Base-by-base conservation (phyloP, 495 filamentous ascomycete species). In the Lophiotrema nucula region DNA sequence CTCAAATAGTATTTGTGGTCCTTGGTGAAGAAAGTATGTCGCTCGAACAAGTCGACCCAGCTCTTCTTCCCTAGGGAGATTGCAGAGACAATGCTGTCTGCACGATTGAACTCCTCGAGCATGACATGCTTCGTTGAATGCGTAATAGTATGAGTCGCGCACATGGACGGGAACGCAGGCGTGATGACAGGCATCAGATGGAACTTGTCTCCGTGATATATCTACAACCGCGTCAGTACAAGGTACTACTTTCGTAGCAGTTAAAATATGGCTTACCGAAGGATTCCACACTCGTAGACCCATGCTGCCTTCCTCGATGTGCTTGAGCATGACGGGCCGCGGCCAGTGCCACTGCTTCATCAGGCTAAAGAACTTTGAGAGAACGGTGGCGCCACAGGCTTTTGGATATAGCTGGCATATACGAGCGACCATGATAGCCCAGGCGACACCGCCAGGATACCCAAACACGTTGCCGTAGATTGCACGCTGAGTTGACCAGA, bases 321-420 rank as follows among this genome's bases (percentile, higher is more conserved):
- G 75, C 74, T 97, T 96, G 28, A 97, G 76, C 55, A 96, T 73
- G 1, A 97, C 87, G 25, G 93, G 93, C 50, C 87, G 82, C 25
- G 93, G 93, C 95, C 95, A 98, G 13, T 83, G 84, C 93, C 93
- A 98, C 62, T 85, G 82, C 57, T 81, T 81, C 76, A 97, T 89
- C 67, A 98, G 88, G 49, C 82, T 76, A 74, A 97, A 98, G 80
- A 98, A 98, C 72, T 95, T 96, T 66, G 79, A 77, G 24, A 97
- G 84, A 26, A 98, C 83, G 15, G 88, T 83, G 13, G 92, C 86
- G 33, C 87, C 88, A 8, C 88, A 87, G 15, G 95, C 93, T 68
- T 88, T 89, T 15, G 93, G 93, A 74, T 97, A 98, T n/a, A 97
- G 78, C 70, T 98, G 93, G 69, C 93, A 98, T 42, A 97, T 89